A percentile compares a stretch with the other conserved stretches of the same genome.
Evolutionary conservation across 2,329 filamentous ascomycete species (phyloP).

Genomic region (Aureobasidium sp.): DNA sequence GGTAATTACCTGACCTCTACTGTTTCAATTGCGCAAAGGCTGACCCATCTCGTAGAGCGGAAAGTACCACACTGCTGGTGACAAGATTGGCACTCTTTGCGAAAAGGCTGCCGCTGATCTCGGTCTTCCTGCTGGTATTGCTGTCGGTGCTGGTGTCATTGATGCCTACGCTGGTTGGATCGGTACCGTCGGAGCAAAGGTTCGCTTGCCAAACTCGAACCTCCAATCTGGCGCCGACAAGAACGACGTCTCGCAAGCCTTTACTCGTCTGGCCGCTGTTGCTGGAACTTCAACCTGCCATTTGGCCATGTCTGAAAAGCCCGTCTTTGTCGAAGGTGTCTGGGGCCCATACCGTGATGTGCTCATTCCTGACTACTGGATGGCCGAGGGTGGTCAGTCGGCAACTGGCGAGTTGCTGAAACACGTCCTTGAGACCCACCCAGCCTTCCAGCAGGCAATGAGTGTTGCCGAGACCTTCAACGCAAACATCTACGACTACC

Average conservation of each 20-base stretch:
- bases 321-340: slow-evolving; percentile 88
- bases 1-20: slow-evolving; percentile 46
- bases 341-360: slow-evolving; percentile 98
- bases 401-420: slow-evolving; percentile 91
- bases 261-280: slow-evolving; percentile 84
- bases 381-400: slow-evolving; percentile 94
- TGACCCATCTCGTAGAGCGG: slow-evolving; percentile 60
- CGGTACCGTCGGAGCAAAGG: slow-evolving; percentile 94
- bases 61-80: slow-evolving; percentile 81
- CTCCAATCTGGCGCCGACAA: slow-evolving; percentile 49
- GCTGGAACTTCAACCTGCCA: slow-evolving; percentile 97
- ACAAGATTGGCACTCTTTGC: slow-evolving; percentile 76
- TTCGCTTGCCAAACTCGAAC: slow-evolving; percentile 61
- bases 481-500: slow-evolving; percentile 87
- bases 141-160: slow-evolving; percentile 92
- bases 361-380: slow-evolving; percentile 84
- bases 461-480: slow-evolving; percentile 73
- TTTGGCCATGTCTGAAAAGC: slow-evolving; percentile 85
- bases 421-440: slow-evolving; percentile 90
- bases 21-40: slow-evolving; percentile 15
- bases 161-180: slow-evolving; percentile 99
- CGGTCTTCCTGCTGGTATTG: slow-evolving; percentile 76
- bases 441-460: slow-evolving; percentile 72
- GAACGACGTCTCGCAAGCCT: slow-evolving; percentile 87
- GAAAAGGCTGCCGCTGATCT: slow-evolving; percentile 75